Conservation (phyloP, 371 early-diverging fungal genomes). For the Mortierella sp. region DNA sequence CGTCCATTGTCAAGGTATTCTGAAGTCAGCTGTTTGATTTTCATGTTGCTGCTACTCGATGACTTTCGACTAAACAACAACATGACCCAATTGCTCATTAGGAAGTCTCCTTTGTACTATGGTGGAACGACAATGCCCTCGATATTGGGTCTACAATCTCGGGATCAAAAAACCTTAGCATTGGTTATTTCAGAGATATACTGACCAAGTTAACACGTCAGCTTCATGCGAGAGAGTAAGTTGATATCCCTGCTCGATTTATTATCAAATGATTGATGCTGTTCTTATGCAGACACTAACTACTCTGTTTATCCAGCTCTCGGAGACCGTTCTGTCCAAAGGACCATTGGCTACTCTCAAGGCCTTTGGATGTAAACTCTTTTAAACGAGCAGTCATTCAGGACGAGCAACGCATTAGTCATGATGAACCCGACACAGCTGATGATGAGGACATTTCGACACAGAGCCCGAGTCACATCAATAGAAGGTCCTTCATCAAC, state of each 20-base stretch:
- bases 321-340: constrained; percentile 33
- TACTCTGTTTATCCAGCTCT: constrained; percentile 15
- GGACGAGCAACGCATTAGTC: constrained; percentile 58
- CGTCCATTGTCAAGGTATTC: constrained; percentile 67
- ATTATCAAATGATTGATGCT: neutral
- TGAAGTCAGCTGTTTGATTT: neutral
- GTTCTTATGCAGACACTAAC: neutral
- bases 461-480: neutral
- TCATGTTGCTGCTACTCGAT: constrained; percentile 16
- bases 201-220: constrained; percentile 79
- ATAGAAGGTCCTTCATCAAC: constrained; percentile 24
- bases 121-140: constrained; percentile 67
- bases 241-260: constrained; percentile 1
- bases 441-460: constrained; percentile 5
- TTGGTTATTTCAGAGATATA: constrained; percentile 67
- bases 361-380: constrained; percentile 68
- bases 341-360: constrained; percentile 81
- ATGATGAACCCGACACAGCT: constrained; percentile 14
- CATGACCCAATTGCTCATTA: constrained; percentile 37
- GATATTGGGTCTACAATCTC: constrained; percentile 56
- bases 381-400: constrained; percentile 71
- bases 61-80: constrained; percentile 12
- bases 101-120: constrained; percentile 77
- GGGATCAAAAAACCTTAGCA: constrained; percentile 58
- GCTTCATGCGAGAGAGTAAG: constrained; percentile 85